These are phyloP conservation scores for Warburgia ugandensis DNA, from an alignment of 164 flowering plant genomes.

Conservation along the genomic window DNA sequence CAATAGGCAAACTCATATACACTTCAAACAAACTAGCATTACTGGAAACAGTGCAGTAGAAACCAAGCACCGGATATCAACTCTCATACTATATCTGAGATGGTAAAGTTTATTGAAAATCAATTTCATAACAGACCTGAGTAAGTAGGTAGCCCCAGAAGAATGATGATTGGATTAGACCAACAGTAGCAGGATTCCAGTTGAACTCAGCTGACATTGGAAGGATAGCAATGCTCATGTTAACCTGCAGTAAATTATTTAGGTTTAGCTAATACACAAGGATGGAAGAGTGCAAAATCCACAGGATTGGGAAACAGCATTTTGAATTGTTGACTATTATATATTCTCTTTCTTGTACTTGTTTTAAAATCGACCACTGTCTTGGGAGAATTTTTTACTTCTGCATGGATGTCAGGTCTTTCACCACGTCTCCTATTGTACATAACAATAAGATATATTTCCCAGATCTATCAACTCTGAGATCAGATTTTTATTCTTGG, in stretches of 20 bases:
- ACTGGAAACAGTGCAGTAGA: background rate
- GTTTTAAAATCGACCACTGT: no score
- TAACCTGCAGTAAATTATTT: conserved; percentile 42
- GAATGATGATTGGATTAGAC: conserved; percentile 95
- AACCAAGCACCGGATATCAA: background rate
- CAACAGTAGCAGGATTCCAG: conserved; percentile 97
- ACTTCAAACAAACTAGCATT: background rate
- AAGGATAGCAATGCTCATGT: conserved; percentile 94
- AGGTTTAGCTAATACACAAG: background rate
- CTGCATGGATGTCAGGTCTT: no score
- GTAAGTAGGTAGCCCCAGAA: conserved; percentile 97
- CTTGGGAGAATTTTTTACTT: no score
- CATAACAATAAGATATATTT: no score
- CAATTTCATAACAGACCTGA: conserved; percentile 44
- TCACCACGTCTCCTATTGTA: no score
- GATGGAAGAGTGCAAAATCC: no score
- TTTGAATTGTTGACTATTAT: no score
- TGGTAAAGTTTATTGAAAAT: background rate
- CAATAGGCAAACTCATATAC: no score
- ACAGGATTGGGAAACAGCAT: no score
- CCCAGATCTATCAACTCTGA: no score
- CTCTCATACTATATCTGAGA: background rate
- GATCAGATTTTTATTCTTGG: no score
- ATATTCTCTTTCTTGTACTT: no score
- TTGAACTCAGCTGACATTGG: conserved; percentile 94